Evolutionary conservation across 1,284 basidiomycete species (phyloP).

Genomic region (Gymnopus androsaceus): DNA sequence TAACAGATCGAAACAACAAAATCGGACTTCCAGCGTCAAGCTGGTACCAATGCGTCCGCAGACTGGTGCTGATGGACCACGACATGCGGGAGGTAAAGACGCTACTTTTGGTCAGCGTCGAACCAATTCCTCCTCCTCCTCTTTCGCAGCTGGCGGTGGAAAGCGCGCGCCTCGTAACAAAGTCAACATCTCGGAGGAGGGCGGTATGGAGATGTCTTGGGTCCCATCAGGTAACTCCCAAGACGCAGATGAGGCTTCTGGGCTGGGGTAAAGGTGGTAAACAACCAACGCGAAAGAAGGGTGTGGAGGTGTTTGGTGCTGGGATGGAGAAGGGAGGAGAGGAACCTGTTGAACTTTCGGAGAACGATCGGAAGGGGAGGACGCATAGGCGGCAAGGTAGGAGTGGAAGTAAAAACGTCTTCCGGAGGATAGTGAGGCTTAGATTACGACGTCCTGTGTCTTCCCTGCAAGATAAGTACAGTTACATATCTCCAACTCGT

Average conservation of each 20-base stretch:
- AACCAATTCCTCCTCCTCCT: conserved; percentile 19
- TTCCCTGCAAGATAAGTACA: too few species aligned
- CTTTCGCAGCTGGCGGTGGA: conserved; percentile 11
- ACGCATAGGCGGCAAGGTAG: conserved; percentile 71
- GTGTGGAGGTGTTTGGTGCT: conserved; percentile 79
- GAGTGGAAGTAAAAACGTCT: conserved; percentile 87
- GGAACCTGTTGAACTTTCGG: conserved; percentile 45
- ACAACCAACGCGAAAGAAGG: conserved; percentile 51
- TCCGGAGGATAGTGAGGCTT: conserved; percentile 59
- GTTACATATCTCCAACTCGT: too few species aligned
- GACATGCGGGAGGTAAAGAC: conserved; percentile 41
- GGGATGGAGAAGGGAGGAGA: conserved; percentile 82
- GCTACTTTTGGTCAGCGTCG: conserved; percentile 70
- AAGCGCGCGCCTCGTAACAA: conserved; percentile 10
- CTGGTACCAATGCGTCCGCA: conserved; percentile 62
- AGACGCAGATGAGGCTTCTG: conserved; percentile 30
- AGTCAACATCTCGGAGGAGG: conserved; percentile 37
- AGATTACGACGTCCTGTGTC: too few species aligned
- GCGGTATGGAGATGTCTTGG: conserved; percentile 69
- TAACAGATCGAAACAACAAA: conserved; percentile 40
- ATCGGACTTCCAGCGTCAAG: conserved; percentile 50
- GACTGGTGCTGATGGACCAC: conserved; percentile 33
- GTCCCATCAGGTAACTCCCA: conserved; percentile 45
- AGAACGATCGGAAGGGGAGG: conserved; percentile 67
- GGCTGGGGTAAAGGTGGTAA: conserved; percentile 28